Evolutionary conservation across 2,329 filamentous ascomycete species (phyloP).

Genomic region (Paraphaeosphaeria sporulosa): DNA sequence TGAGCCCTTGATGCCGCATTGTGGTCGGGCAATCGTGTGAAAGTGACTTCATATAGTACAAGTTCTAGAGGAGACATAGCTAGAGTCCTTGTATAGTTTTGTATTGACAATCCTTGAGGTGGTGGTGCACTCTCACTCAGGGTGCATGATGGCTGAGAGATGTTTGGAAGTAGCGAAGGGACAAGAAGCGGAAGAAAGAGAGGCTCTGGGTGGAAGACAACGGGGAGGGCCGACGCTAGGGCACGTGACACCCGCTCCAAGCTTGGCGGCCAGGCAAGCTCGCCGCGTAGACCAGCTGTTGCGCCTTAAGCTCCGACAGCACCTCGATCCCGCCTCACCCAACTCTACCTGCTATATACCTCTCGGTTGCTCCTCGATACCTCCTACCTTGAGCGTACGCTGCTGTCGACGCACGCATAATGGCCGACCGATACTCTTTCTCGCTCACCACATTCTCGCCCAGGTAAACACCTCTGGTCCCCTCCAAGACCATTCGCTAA

Average conservation of each 20-base stretch:
- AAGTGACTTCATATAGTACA: no score
- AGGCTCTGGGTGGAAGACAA: neutral
- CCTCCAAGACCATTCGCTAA: conserved; percentile 54
- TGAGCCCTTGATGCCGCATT: no score
- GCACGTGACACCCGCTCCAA: neutral
- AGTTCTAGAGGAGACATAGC: no score
- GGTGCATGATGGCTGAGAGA: no score
- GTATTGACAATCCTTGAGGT: no score
- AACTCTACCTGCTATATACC: conserved; percentile 6
- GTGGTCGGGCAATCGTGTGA: no score
- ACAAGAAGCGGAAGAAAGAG: neutral
- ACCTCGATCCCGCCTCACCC: conserved; percentile 25
- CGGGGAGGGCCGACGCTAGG: neutral
- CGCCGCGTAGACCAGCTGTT: conserved; percentile 10
- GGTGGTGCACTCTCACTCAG: no score
- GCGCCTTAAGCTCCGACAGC: conserved; percentile 28
- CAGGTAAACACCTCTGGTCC: conserved; percentile 69
- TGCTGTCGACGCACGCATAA: conserved; percentile 51
- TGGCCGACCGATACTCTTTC: conserved; percentile 99
- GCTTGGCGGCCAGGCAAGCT: neutral
- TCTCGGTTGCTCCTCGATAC: conserved; percentile 11
- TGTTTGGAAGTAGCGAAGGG: neutral
- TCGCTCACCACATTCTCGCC: conserved; percentile 99
- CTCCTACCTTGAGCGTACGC: neutral
- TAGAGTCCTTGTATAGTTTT: no score